Evolutionary conservation across 208 protist genomes (phyloP).

Genomic region (Crithidia thermophila): DNA sequence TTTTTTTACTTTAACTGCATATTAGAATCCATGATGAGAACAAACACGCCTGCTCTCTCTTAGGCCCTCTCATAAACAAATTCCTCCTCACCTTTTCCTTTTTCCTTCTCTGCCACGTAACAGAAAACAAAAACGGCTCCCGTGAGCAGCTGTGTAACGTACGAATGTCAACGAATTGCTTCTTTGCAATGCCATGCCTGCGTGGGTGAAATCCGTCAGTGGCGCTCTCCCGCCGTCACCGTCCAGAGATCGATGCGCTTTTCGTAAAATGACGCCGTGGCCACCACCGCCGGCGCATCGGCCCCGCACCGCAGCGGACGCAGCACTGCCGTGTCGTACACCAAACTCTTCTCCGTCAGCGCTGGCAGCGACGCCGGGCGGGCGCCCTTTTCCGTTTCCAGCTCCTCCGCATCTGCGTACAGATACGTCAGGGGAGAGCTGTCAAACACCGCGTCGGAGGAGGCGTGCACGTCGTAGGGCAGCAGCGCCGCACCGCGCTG

Average conservation of each 20-base stretch:
- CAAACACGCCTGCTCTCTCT: no score
- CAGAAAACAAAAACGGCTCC: no score
- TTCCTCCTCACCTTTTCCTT: no score
- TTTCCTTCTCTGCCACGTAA: no score
- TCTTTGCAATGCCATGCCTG: background rate
- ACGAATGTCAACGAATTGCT: no score
- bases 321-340: constrained; percentile 79
- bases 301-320: background rate
- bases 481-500: constrained; percentile 81
- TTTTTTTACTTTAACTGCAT: no score
- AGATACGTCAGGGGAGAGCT: constrained; percentile 24
- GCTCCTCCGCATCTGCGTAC: constrained; percentile 8
- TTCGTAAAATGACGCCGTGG: constrained; percentile 86
- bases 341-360: constrained; percentile 46
- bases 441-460: constrained; percentile 47
- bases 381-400: background rate
- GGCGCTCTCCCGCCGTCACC: constrained; percentile 7
- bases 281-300: constrained; percentile 26
- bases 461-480: constrained; percentile 45
- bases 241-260: constrained; percentile 65
- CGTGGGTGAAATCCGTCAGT: background rate
- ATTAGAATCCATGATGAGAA: no score
- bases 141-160: no score
- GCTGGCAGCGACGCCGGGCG: background rate
- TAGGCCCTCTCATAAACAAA: no score